A percentile compares a stretch with the other conserved stretches of the same genome.
phyloP scores from a whole-genome alignment of 495 filamentous ascomycete genomes.

The Trypethelium eluteriae region DNA sequence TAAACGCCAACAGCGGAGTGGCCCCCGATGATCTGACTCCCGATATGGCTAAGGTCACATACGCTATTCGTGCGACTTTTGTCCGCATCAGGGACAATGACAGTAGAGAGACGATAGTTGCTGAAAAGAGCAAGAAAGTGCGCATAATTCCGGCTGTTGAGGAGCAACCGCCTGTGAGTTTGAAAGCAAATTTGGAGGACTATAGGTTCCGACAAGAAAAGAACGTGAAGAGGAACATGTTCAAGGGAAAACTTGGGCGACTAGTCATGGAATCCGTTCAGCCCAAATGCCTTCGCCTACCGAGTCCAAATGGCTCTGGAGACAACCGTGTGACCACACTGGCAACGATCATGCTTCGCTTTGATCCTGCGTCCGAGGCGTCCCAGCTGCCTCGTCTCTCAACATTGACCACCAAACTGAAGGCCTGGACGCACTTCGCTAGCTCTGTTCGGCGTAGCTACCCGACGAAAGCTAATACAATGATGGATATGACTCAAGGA shows the following conservation, averaged over 20 bases:
- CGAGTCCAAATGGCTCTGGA: constrained; percentile 23
- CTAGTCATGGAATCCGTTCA: constrained; percentile 66
- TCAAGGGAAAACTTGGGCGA: constrained; percentile 67
- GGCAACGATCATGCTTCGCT: constrained; percentile 62
- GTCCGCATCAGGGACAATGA: constrained; percentile 25
- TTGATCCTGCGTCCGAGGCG: constrained; percentile 56
- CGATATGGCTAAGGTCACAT: constrained; percentile 68
- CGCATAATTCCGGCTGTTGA: constrained; percentile 65
- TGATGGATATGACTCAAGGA: constrained; percentile 50
- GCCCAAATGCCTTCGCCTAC: constrained; percentile 59
- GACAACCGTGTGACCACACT: constrained; percentile 41
- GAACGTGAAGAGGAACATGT: constrained; percentile 64
- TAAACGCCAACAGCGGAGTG: constrained; percentile 20
- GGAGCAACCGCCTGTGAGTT: constrained; percentile 70
- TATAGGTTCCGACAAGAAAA: constrained; percentile 71
- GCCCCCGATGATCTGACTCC: constrained; percentile 67
- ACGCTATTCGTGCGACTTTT: constrained; percentile 56
- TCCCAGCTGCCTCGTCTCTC: constrained; percentile 61
- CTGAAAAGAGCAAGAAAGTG: constrained; percentile 52
- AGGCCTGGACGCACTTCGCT: constrained; percentile 66
- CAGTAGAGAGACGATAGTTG: constrained; percentile 41
- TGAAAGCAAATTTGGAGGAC: constrained; percentile 50
- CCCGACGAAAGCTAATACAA: constrained; percentile 41
- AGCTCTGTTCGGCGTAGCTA: constrained; percentile 42
- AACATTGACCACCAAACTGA: constrained; percentile 61